These are phyloP conservation scores for Xylariomycetidae sp. DNA, from an alignment of 2,329 filamentous ascomycete species.

Conservation along the genomic window DNA sequence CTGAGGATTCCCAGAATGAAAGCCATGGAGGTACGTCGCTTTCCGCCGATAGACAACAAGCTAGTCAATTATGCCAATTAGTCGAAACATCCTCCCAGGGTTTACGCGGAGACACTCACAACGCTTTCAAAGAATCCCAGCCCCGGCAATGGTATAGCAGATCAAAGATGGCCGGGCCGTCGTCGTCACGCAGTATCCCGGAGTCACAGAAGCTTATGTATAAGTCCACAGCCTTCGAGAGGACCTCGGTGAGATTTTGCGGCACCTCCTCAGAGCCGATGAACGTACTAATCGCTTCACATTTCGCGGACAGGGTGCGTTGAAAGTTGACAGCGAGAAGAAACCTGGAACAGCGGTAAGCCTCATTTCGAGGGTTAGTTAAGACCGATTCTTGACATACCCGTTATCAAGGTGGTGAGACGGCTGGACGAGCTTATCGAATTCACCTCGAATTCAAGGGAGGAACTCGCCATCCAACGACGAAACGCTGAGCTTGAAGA, in stretches of 20 bases:
- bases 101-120: slow-evolving; percentile 9
- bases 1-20: slow-evolving; percentile 12
- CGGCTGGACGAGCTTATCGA: too few relatives aligned
- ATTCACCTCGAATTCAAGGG: too few relatives aligned
- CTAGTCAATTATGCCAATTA: slow-evolving; percentile 5
- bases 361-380: background rate
- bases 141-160: slow-evolving; percentile 6
- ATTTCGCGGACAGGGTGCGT: slow-evolving; percentile 3
- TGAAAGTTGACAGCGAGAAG: slow-evolving; percentile 2
- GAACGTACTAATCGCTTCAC: slow-evolving; percentile 8
- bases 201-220: background rate
- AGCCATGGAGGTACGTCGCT: slow-evolving; percentile 1
- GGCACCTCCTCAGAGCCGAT: slow-evolving; percentile 6
- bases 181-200: slow-evolving; percentile 7
- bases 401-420: slow-evolving; percentile 6
- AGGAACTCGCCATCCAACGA: too few relatives aligned
- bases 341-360: slow-evolving; percentile 8
- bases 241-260: slow-evolving; percentile 4
- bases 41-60: slow-evolving; percentile 5
- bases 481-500: too few relatives aligned
- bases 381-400: slow-evolving; percentile 3
- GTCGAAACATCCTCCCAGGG: too few relatives aligned
- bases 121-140: slow-evolving; percentile 8
- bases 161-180: slow-evolving; percentile 13
- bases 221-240: slow-evolving; percentile 2